These are phyloP conservation scores for Pseudogymnoascus sp. DNA, from an alignment of 2,329 filamentous ascomycete genomes.

Conservation along the genomic window DNA sequence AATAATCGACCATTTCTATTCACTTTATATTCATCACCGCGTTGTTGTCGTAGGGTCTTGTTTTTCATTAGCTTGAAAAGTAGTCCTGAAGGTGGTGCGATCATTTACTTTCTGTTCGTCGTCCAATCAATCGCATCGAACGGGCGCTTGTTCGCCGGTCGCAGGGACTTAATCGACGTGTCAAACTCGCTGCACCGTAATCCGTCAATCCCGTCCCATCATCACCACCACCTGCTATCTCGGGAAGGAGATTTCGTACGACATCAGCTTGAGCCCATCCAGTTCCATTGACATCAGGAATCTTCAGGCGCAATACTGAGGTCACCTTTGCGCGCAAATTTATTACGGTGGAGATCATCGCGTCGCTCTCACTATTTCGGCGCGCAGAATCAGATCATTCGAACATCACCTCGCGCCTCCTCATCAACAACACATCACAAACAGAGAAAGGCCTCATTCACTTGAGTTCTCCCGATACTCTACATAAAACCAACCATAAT, in stretches of 20 bases:
- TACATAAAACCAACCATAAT: neutral
- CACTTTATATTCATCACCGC: neutral
- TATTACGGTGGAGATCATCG: neutral
- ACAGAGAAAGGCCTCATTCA: neutral
- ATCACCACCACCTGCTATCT: neutral
- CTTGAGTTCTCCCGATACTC: neutral
- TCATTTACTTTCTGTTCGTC: neutral
- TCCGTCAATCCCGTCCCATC: constrained; percentile 2
- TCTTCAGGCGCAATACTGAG: neutral
- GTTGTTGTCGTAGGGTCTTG: neutral
- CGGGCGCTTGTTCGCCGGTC: constrained; percentile 1
- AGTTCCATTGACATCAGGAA: neutral
- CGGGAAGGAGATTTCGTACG: neutral
- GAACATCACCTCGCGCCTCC: neutral
- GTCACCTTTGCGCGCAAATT: neutral
- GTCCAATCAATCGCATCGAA: neutral
- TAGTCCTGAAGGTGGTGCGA: neutral
- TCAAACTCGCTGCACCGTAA: neutral
- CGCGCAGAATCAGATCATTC: constrained; percentile 2
- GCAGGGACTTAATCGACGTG: constrained; percentile 5
- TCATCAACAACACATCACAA: neutral
- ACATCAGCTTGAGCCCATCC: neutral
- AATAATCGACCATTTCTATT: neutral
- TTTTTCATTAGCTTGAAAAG: constrained; percentile 1
- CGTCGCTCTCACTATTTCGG: neutral